Conservation (phyloP, 106 monocot species). For the Agapanthus africanus region DNA sequence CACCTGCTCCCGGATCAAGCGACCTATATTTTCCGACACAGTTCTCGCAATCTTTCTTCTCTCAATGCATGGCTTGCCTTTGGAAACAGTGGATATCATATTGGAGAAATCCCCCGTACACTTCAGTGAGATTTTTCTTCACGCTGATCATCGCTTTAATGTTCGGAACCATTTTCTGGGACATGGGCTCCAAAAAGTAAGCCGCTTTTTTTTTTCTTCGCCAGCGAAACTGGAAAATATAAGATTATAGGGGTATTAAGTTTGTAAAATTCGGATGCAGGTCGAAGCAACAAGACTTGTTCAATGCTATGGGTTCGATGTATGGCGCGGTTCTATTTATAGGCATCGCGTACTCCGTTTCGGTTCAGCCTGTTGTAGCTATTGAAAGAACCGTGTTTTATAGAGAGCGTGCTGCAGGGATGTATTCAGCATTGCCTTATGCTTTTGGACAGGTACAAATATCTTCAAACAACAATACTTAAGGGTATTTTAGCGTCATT, state of each 20-base stretch:
- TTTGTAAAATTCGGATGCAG: conserved; percentile 19
- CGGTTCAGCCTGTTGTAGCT: conserved; percentile 59
- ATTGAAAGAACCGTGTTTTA: conserved; percentile 69
- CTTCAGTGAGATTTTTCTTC: conserved; percentile 19
- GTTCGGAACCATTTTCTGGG: conserved; percentile 29
- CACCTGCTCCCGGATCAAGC: conserved; percentile 10
- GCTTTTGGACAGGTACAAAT: conserved; percentile 57
- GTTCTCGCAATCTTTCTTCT: conserved; percentile 11
- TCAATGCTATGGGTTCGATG: conserved; percentile 69
- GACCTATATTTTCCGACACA: conserved; percentile 21
- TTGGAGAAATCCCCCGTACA: conserved; percentile 33
- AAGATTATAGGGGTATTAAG: too few species aligned
- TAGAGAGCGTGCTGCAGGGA: conserved; percentile 59
- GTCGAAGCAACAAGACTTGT: conserved; percentile 46
- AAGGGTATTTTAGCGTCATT: too few species aligned
- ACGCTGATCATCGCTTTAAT: conserved; percentile 18
- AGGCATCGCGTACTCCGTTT: conserved; percentile 40
- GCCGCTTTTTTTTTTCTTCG: too few species aligned
- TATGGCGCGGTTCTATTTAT: conserved; percentile 53
- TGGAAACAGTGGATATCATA: conserved; percentile 30
- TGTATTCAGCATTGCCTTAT: conserved; percentile 77
- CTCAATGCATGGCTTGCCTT: conserved; percentile 27
- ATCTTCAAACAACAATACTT: too few species aligned
- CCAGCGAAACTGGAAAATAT: too few species aligned
- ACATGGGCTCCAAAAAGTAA: conserved; percentile 17